Conservation (phyloP, 2,329 filamentous ascomycete species). For the Xylaria sp. region DNA sequence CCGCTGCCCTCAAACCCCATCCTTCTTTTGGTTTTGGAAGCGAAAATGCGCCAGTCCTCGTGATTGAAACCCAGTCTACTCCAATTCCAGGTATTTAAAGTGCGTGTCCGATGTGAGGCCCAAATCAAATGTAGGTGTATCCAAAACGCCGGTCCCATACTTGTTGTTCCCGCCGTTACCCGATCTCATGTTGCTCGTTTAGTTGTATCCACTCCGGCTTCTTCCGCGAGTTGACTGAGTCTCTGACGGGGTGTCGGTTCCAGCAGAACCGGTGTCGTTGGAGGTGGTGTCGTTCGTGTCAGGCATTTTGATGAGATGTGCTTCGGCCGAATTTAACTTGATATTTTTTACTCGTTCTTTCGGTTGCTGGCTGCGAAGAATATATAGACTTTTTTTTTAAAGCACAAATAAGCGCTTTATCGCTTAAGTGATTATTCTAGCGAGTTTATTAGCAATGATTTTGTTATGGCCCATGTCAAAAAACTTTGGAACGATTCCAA, state of each 20-base stretch:
- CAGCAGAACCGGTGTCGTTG: conserved; percentile 35
- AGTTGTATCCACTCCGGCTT: conserved; percentile 43
- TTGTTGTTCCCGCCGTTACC: not conserved
- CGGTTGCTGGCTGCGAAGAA: not conserved
- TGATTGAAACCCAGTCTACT: conserved; percentile 20
- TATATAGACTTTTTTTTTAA: not conserved
- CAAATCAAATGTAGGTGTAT: conserved; percentile 2
- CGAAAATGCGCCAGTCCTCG: conserved; percentile 12
- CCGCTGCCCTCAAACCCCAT: not conserved
- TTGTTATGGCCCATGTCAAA: too few species aligned
- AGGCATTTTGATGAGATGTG: conserved; percentile 35
- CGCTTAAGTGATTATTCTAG: conserved; percentile 9
- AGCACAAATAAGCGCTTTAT: not conserved
- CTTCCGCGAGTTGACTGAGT: conserved; percentile 34
- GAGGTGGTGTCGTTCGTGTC: conserved; percentile 37
- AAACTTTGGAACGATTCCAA: too few species aligned
- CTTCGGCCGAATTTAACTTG: not conserved
- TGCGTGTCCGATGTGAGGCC: not conserved
- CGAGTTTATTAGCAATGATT: conserved; percentile 2
- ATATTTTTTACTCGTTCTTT: not conserved
- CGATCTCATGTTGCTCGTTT: not conserved
- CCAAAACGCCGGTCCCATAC: conserved; percentile 25
- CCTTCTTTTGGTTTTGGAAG: conserved; percentile 1
- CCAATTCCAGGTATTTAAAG: conserved; percentile 16
- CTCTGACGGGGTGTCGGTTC: conserved; percentile 21